Evolutionary conservation across 106 monocot species (phyloP).

Genomic region (Hemerocallis citrina): DNA sequence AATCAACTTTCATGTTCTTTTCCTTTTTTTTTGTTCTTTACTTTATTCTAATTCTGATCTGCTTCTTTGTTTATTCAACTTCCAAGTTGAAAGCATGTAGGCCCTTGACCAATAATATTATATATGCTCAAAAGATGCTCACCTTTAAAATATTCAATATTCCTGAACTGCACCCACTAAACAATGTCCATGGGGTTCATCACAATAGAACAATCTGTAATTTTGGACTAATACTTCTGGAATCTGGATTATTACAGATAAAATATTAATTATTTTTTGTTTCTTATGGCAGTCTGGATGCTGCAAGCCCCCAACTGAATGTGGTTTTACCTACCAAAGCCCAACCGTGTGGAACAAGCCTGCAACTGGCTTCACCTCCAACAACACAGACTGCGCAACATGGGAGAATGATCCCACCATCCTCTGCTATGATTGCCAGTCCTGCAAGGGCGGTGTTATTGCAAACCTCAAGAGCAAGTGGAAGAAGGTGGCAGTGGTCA

Average conservation of each 20-base stretch:
- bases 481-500: constrained; percentile 23
- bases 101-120: background rate
- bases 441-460: constrained; percentile 33
- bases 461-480: constrained; percentile 14
- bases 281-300: constrained; percentile 48
- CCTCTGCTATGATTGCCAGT: constrained; percentile 38
- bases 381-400: constrained; percentile 29
- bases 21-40: background rate
- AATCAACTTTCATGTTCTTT: background rate
- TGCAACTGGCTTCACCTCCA: background rate
- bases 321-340: constrained; percentile 28
- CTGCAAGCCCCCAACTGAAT: constrained; percentile 50
- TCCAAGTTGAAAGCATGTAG: background rate
- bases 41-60: background rate
- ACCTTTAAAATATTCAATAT: background rate
- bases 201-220: background rate
- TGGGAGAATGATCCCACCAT: constrained; percentile 47
- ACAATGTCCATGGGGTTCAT: background rate
- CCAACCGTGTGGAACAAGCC: constrained; percentile 36
- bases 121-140: background rate
- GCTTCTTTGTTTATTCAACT: constrained; percentile 3
- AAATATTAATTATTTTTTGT: background rate
- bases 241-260: background rate
- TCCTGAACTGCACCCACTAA: background rate
- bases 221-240: no score